Evolutionary conservation across 345 rosid genomes (phyloP), one percentile per base, ranked within the genome.

Genomic region (Euphorbia lathyris): DNA sequence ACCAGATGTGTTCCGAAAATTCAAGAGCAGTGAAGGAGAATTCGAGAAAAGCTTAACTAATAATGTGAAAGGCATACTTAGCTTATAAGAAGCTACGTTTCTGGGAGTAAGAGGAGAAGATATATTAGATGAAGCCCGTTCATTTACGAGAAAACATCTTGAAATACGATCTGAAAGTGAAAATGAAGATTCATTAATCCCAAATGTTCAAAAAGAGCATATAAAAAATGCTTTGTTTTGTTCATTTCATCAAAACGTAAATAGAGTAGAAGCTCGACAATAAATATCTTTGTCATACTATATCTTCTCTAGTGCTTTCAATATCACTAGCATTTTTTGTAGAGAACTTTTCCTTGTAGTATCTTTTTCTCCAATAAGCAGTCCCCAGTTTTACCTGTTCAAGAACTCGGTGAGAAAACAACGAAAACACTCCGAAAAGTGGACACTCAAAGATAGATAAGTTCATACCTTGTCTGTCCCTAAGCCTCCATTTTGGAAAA

Each of bases 231-330:
- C 55, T 17, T 12, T 50, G 22, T 50, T 50, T 50, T n/a, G 3
- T 0, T 12, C 55, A 50, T 50, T 50, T n/a, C 55, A 50, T 20
- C 23, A 50, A 0, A 16, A 17, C 9, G 55, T 16, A 16, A 50
- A 50, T n/a, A 16, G 55, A n/a, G 55, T 50, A 50, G 20, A 50
- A 50, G 55, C 22, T 50, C 55, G 22, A 17, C 5, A 50, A 8
- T 50, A 16, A 0, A 50, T 50, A 17, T 50, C 1, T 12, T 50
- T 50, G 55, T 50, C 55, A 22, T 77, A 95, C 99, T 78, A 95
- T 90, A 82, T 95, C 98, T 75, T 73, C 85, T 30, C 97, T 84
- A 76, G 83, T 84, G 59, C 42, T 74, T 77, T 92, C 94, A 83
- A 83, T 77, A 75, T 95, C 96, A 79, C 84, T 94, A 0, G 78